Evolutionary conservation across 345 rosid species (phyloP).

Genomic region (Kandelia obovata): DNA sequence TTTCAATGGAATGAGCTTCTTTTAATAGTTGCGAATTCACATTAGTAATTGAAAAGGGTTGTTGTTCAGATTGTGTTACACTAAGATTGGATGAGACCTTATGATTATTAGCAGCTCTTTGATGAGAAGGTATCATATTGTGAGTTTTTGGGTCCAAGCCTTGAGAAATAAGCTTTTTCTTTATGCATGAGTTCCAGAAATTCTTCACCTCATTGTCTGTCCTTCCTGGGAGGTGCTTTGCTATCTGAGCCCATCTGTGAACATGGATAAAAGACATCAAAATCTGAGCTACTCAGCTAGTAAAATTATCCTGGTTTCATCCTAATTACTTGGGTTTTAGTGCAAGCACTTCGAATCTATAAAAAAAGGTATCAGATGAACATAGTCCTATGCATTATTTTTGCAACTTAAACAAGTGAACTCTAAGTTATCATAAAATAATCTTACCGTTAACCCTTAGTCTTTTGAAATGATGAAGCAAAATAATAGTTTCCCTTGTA

Average conservation of each 20-base stretch:
- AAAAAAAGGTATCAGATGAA: too few relatives aligned
- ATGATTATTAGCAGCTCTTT: constrained; percentile 17
- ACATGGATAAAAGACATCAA: neutral
- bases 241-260: constrained; percentile 85
- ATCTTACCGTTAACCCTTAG: too few relatives aligned
- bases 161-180: constrained; percentile 62
- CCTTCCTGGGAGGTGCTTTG: constrained; percentile 74
- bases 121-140: constrained; percentile 26
- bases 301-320: too few relatives aligned
- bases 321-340: neutral
- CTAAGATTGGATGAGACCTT: constrained; percentile 15
- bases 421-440: too few relatives aligned
- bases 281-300: too few relatives aligned
- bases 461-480: too few relatives aligned
- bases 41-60: constrained; percentile 19
- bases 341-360: too few relatives aligned
- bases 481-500: too few relatives aligned
- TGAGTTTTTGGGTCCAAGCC: constrained; percentile 32
- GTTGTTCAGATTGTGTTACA: constrained; percentile 16
- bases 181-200: constrained; percentile 75
- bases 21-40: neutral
- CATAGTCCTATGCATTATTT: too few relatives aligned
- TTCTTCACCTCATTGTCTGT: constrained; percentile 79
- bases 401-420: too few relatives aligned
- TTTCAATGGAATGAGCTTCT: constrained; percentile 7